A percentile compares a stretch with the other conserved stretches of the same genome.
phyloP scores from a whole-genome alignment of 768 basidiomycete genomes.

The Mycena indigotica region DNA sequence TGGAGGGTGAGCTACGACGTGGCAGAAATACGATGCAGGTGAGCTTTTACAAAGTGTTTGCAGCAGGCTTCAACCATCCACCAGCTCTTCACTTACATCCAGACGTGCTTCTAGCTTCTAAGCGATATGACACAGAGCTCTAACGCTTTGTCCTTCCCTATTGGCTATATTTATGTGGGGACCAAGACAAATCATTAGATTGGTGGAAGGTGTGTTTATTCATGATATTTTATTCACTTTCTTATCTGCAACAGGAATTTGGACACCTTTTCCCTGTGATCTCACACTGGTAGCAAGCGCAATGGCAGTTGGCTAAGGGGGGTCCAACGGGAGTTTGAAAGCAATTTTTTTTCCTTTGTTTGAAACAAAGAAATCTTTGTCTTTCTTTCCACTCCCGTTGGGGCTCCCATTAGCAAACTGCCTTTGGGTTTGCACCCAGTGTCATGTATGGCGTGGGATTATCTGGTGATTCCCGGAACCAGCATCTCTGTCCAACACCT shows the following conservation, averaged over 20 bases:
- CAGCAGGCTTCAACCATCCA: conserved; percentile 32
- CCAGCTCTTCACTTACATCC: neutral
- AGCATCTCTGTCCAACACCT: conserved; percentile 27
- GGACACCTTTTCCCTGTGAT: conserved; percentile 3
- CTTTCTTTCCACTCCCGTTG: too few species aligned
- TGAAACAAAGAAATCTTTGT: too few species aligned
- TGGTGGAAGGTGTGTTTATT: conserved; percentile 6
- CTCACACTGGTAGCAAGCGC: too few species aligned
- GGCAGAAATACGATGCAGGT: conserved; percentile 23
- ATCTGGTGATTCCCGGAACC: conserved; percentile 26
- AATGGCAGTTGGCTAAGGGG: too few species aligned
- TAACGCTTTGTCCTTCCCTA: neutral
- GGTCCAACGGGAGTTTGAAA: too few species aligned
- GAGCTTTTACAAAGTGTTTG: conserved; percentile 33
- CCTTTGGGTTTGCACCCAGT: too few species aligned
- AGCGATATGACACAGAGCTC: neutral
- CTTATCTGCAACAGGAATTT: neutral
- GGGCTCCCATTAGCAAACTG: too few species aligned
- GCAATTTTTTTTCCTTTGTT: too few species aligned
- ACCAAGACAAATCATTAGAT: neutral
- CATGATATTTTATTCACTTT: neutral
- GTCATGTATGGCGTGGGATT: conserved; percentile 7
- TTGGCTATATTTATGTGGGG: neutral
- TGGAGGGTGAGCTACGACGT: conserved; percentile 37
- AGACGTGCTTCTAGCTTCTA: neutral